Evolutionary conservation across 1,284 basidiomycete genomes (phyloP).

Genomic region (Microbotryum violaceum): DNA sequence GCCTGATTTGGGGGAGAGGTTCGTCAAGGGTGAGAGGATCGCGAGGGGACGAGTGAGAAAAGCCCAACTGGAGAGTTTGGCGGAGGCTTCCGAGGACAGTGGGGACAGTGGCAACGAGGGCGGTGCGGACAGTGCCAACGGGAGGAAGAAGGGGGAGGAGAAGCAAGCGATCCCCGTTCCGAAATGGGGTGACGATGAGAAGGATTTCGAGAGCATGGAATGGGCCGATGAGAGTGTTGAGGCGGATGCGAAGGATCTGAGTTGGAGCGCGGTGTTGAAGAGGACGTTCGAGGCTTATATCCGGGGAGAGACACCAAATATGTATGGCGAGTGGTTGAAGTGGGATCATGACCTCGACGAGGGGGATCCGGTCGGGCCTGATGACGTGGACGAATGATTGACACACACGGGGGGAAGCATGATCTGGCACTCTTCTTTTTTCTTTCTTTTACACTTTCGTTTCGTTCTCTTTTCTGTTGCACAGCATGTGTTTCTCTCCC

Average conservation of each 20-base stretch:
- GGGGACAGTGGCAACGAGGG: too few relatives aligned
- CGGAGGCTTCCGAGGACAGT: neutral
- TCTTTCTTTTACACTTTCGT: neutral
- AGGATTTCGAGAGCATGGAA: slow-evolving; percentile 28
- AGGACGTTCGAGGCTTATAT: slow-evolving; percentile 83
- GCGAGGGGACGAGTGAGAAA: slow-evolving; percentile 33
- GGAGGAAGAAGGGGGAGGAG: slow-evolving; percentile 2
- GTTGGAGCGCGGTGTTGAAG: slow-evolving; percentile 84
- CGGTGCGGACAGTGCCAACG: neutral
- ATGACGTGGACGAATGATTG: slow-evolving; percentile 47
- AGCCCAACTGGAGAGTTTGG: slow-evolving; percentile 16
- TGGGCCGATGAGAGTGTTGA: slow-evolving; percentile 26
- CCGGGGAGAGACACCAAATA: slow-evolving; percentile 76
- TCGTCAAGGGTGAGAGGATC: slow-evolving; percentile 48
- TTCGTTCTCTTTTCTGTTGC: neutral
- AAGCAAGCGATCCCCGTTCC: slow-evolving; percentile 13
- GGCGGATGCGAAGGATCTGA: slow-evolving; percentile 58
- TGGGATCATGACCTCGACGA: slow-evolving; percentile 26
- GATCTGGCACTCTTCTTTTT: neutral
- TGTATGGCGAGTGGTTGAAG: slow-evolving; percentile 47
- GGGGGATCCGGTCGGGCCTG: slow-evolving; percentile 29
- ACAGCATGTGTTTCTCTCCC: neutral
- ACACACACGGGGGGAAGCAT: neutral
- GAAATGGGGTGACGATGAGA: slow-evolving; percentile 30
- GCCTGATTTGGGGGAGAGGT: slow-evolving; percentile 78